phyloP scores from a whole-genome alignment of 129 eudicot species.

The Chrysanthemum makinoi region DNA sequence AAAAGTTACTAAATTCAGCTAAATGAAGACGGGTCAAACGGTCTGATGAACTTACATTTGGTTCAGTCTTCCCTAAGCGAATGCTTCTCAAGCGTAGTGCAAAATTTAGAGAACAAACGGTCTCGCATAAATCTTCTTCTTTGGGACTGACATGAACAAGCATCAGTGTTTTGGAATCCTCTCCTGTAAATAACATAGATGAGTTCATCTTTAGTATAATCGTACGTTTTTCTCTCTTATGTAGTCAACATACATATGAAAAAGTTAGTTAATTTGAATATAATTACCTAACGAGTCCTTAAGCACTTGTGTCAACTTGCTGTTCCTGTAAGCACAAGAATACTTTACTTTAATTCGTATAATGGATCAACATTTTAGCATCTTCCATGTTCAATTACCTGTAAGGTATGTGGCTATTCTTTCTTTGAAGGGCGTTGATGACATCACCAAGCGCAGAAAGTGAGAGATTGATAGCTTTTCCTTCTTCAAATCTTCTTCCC shows the following conservation, averaged over 20 bases:
- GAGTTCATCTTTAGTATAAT: background rate
- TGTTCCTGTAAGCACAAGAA: slow-evolving; percentile 57
- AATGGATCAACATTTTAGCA: slow-evolving; percentile 12
- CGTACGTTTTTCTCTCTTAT: background rate
- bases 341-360: background rate
- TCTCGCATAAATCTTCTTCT: slow-evolving; percentile 76
- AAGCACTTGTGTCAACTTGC: slow-evolving; percentile 83
- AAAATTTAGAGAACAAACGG: slow-evolving; percentile 59
- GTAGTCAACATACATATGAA: background rate
- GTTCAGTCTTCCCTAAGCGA: slow-evolving; percentile 39
- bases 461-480: slow-evolving; percentile 77
- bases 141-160: slow-evolving; percentile 66
- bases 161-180: slow-evolving; percentile 70
- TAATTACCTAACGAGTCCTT: slow-evolving; percentile 70
- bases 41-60: slow-evolving; percentile 34
- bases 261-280: background rate
- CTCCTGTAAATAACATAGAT: slow-evolving; percentile 43
- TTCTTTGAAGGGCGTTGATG: slow-evolving; percentile 66
- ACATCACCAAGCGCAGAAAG: slow-evolving; percentile 86
- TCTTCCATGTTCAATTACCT: slow-evolving; percentile 36
- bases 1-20: no score
- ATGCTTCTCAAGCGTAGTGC: slow-evolving; percentile 43
- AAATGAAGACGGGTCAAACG: background rate
- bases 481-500: slow-evolving; percentile 80
- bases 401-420: slow-evolving; percentile 64